These are phyloP conservation scores for Pichia paraexigua DNA, from an alignment of 805 yeast genomes.

Conservation along the genomic window DNA sequence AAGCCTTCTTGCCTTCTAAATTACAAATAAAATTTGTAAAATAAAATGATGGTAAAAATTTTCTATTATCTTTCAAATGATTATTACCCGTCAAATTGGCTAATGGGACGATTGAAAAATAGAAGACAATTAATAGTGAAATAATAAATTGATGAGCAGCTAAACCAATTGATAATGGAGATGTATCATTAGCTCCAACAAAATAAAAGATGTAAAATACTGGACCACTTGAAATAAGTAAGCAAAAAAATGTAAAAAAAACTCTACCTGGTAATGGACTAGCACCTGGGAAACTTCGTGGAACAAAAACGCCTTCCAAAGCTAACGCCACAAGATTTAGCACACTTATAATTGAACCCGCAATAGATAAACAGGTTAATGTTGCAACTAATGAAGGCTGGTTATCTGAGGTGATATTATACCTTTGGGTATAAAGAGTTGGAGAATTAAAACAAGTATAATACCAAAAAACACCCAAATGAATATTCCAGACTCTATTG, in stretches of 20 bases:
- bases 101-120: slow-evolving; percentile 56
- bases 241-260: slow-evolving; percentile 32
- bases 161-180: slow-evolving; percentile 33
- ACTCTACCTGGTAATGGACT: slow-evolving; percentile 47
- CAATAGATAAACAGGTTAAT: slow-evolving; percentile 53
- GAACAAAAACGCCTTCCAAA: slow-evolving; percentile 56
- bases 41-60: slow-evolving; percentile 41
- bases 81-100: slow-evolving; percentile 43
- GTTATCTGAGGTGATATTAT: slow-evolving; percentile 44
- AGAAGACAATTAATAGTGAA: slow-evolving; percentile 45
- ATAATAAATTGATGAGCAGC: slow-evolving; percentile 49
- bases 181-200: slow-evolving; percentile 28
- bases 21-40: slow-evolving; percentile 56
- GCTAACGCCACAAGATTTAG: slow-evolving; percentile 49
- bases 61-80: slow-evolving; percentile 29
- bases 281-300: slow-evolving; percentile 68
- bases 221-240: slow-evolving; percentile 44
- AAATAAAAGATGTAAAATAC: slow-evolving; percentile 40
- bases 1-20: slow-evolving; percentile 43
- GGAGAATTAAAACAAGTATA: slow-evolving; percentile 64
- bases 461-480: slow-evolving; percentile 68
- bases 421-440: slow-evolving; percentile 53
- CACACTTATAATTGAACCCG: slow-evolving; percentile 55
- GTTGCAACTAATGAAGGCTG: slow-evolving; percentile 52
- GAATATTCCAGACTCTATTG: slow-evolving; percentile 74